These are phyloP conservation scores for Daedaleopsis sinensis DNA, from an alignment of 768 basidiomycete genomes.

Conservation along the genomic window DNA sequence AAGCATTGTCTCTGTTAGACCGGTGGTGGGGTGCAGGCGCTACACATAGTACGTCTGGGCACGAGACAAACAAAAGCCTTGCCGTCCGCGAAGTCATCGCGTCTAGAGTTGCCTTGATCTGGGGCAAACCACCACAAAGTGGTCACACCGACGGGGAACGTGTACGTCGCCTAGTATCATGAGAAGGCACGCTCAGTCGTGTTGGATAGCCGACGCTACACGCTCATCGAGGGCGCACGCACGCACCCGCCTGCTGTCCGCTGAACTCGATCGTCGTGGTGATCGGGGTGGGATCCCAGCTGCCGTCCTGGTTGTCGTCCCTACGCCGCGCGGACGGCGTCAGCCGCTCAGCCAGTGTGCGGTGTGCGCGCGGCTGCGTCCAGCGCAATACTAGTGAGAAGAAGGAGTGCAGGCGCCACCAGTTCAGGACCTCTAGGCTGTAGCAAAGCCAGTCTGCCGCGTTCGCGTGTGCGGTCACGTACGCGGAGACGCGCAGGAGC, in stretches of 20 bases:
- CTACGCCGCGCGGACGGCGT: conserved; percentile 18
- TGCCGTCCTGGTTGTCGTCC: conserved; percentile 52
- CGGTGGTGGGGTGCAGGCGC: too few species aligned
- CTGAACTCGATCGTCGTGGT: conserved; percentile 65
- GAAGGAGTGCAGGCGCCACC: conserved; percentile 30
- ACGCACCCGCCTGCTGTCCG: conserved; percentile 50
- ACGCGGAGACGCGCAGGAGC: conserved; percentile 67
- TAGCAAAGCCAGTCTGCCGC: conserved; percentile 64
- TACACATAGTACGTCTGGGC: too few species aligned
- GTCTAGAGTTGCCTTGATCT: conserved; percentile 12
- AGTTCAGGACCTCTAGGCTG: conserved; percentile 76
- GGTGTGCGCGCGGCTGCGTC: too few species aligned
- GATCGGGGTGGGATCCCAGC: conserved; percentile 59
- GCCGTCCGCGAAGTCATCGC: background rate
- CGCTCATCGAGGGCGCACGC: background rate
- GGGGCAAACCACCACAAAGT: conserved; percentile 54
- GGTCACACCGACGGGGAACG: conserved; percentile 78
- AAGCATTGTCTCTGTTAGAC: too few species aligned
- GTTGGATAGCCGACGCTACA: background rate
- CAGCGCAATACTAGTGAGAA: background rate
- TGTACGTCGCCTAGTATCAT: conserved; percentile 47
- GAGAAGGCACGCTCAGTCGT: conserved; percentile 40
- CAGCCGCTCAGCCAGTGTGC: too few species aligned
- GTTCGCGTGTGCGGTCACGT: conserved; percentile 57
- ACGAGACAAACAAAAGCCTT: too few species aligned